Base-by-base conservation (phyloP, 139 green algal genomes). In the Chlorella sp. region DNA sequence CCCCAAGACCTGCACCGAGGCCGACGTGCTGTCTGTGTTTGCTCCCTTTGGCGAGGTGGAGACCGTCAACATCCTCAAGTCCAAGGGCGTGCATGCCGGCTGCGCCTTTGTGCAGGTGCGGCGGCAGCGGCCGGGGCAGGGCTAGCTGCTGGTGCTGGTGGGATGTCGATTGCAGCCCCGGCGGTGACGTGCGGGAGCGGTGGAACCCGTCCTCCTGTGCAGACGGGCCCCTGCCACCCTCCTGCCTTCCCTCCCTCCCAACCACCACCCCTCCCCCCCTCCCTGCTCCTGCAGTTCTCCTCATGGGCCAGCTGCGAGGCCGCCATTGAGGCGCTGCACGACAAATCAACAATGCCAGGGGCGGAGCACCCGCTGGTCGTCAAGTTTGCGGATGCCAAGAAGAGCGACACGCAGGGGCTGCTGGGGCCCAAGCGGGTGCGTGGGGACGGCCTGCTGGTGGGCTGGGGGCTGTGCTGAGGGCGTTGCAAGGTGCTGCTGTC, bases 381-480 rank as follows among this genome's bases (percentile, higher is more conserved):
- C 75, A 98, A 97, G 86, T 96, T 98, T 89, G 95, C 94, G 17
- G 95, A 98, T 72, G 95, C 93, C 54, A 88, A 84, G 41, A 72
- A 73, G 43, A 73, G 73, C 72, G 69, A 87, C 72, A 76, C 68
- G 40, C 67, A 69, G 16, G 82, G 43, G 26, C 60, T 83, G 38
- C 36, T 82, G 34, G 43, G 46, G 46, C 46, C 72, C n/a, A 82
- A 73, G 56, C 76, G 76, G 76, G 76, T 82, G 58, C 22, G 70
- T 20, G 26, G 41, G 36, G 16, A 13, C 14, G 8, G 41, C 13
- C 32, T 16, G 0, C n/a, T 41, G 65, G 2, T 41, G 22, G 9
- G 65, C 3, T 72, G 32, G 65, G 32, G 2, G 60, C 22, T 20
- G 9, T 68, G 60, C 60, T 68, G 60, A 36, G 2, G 5, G 40